These are phyloP conservation scores for Lentinula detonsa DNA, from an alignment of 768 basidiomycete genomes.

Conservation along the genomic window DNA sequence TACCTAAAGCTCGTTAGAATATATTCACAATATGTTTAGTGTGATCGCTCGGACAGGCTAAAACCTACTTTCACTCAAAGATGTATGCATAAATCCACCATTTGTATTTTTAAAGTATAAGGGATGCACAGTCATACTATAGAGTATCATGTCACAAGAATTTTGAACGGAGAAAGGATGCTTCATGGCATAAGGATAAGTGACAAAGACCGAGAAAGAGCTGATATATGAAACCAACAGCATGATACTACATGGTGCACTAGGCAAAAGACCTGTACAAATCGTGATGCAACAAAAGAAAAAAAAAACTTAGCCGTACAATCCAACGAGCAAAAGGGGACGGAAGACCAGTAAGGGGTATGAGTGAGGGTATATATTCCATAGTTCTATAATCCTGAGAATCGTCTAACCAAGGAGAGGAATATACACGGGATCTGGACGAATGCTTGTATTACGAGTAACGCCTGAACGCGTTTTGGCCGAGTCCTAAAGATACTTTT, in stretches of 20 bases:
- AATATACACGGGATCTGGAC: not conserved
- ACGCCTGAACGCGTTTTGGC: not conserved
- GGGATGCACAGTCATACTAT: not conserved
- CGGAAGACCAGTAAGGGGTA: not conserved
- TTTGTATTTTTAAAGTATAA: not conserved
- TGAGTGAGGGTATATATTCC: conserved; percentile 2
- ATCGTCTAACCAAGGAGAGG: not conserved
- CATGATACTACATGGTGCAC: not conserved
- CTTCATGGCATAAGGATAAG: not conserved
- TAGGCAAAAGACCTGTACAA: not conserved
- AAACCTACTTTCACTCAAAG: too few species aligned
- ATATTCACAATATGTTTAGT: too few species aligned
- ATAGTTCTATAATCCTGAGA: not conserved
- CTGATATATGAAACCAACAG: not conserved
- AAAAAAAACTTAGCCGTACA: not conserved
- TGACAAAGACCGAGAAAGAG: not conserved
- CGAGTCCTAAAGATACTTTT: not conserved
- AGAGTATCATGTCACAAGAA: not conserved
- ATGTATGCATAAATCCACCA: not conserved
- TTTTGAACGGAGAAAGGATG: not conserved
- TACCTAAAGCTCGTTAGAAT: too few species aligned
- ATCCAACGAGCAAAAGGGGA: not conserved
- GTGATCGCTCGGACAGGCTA: too few species aligned
- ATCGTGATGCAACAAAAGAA: not conserved
- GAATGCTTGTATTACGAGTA: not conserved